Conservation (phyloP, 176 grass and related monocot genomes). For the Oryza meyeriana region DNA sequence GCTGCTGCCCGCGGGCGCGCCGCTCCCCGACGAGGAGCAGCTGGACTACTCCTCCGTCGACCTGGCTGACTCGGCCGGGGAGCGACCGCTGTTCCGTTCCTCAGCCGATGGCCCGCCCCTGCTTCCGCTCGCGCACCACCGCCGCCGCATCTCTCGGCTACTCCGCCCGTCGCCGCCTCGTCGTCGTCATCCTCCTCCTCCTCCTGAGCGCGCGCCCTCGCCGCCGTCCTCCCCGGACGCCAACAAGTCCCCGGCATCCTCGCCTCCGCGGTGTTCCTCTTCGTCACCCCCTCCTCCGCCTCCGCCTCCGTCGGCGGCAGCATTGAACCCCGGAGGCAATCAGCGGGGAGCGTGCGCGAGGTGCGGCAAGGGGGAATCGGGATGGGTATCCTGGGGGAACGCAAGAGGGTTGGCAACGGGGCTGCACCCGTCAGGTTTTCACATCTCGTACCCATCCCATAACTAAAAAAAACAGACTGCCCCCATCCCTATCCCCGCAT, state of each 20-base stretch:
- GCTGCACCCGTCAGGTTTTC: no score
- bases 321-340: neutral
- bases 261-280: neutral
- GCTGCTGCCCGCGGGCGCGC: constrained; percentile 51
- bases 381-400: constrained; percentile 46
- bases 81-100: neutral
- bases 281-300: neutral
- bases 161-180: neutral
- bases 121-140: neutral
- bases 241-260: neutral
- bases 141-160: constrained; percentile 23
- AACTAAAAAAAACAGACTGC: no score
- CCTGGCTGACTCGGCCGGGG: neutral
- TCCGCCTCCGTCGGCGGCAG: neutral
- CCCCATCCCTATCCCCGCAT: no score
- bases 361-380: constrained; percentile 58
- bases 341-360: constrained; percentile 42
- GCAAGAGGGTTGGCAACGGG: no score
- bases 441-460: no score
- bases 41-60: constrained; percentile 51
- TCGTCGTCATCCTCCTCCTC: neutral
- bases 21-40: constrained; percentile 50
- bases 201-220: neutral
- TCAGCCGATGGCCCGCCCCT: neutral
- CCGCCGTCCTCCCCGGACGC: constrained; percentile 40